These are phyloP conservation scores for Heterobasidion annosum DNA, from an alignment of 1,284 basidiomycete species.

Conservation along the genomic window DNA sequence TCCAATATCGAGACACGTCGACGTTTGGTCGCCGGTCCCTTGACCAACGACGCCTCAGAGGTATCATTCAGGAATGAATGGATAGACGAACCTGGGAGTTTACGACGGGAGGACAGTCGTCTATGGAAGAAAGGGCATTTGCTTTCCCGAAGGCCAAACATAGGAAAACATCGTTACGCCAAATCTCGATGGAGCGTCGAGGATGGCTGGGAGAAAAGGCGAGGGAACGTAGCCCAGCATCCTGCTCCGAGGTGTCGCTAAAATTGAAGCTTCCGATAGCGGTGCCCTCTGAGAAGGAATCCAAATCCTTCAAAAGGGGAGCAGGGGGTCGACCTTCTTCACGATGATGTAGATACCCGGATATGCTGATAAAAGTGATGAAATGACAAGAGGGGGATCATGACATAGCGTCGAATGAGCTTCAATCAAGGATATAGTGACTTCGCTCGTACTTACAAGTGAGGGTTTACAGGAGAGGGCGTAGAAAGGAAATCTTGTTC, in stretches of 20 bases:
- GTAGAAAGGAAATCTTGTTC: conserved; percentile 8
- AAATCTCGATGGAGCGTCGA: conserved; percentile 11
- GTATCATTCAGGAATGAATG: background rate
- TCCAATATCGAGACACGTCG: conserved; percentile 8
- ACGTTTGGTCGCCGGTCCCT: conserved; percentile 14
- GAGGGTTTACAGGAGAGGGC: conserved; percentile 1
- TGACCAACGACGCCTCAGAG: conserved; percentile 9
- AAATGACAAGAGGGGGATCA: background rate
- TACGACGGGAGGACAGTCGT: conserved; percentile 4
- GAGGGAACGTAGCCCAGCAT: conserved; percentile 16
- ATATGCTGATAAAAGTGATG: background rate
- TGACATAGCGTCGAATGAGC: background rate
- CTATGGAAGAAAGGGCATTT: background rate
- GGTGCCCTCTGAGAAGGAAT: conserved; percentile 47
- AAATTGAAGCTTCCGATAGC: conserved; percentile 40
- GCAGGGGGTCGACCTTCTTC: conserved; percentile 16
- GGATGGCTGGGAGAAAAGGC: conserved; percentile 20
- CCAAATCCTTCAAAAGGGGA: conserved; percentile 39
- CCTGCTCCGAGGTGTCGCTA: conserved; percentile 16
- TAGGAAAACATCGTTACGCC: conserved; percentile 11
- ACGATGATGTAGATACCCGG: background rate
- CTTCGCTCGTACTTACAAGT: background rate
- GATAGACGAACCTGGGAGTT: conserved; percentile 8
- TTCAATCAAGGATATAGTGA: too few relatives aligned
- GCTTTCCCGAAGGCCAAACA: conserved; percentile 3